A percentile compares a stretch with the other conserved stretches of the same genome.
phyloP scores from a whole-genome alignment of 2,329 filamentous ascomycete species.

The Aspergillus pseudonomiae region DNA sequence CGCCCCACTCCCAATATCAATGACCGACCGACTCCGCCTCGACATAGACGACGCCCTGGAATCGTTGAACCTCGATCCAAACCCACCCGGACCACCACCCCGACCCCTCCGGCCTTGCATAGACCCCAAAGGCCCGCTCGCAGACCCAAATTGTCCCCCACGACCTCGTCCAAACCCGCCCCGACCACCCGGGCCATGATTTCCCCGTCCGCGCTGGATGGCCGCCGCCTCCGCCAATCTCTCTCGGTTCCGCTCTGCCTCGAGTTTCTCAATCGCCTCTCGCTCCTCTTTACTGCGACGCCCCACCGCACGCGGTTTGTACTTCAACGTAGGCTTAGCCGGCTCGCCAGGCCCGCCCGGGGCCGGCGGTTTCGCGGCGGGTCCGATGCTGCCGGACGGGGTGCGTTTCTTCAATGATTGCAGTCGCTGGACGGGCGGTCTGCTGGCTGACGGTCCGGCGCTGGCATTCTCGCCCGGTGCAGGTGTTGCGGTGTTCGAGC shows the following conservation, averaged over 20 bases:
- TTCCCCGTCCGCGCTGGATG: conserved; percentile 39
- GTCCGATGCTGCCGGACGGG: conserved; percentile 40
- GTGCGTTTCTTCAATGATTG: conserved; percentile 46
- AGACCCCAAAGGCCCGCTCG: conserved; percentile 32
- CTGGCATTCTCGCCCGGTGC: not conserved
- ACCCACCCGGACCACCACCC: conserved; percentile 23
- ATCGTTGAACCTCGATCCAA: conserved; percentile 20
- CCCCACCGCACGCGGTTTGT: conserved; percentile 44
- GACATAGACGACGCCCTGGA: conserved; percentile 33
- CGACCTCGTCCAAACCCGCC: conserved; percentile 35
- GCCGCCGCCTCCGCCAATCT: conserved; percentile 44
- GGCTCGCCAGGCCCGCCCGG: conserved; percentile 28
- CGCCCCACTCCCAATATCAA: conserved; percentile 26
- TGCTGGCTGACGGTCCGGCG: conserved; percentile 12
- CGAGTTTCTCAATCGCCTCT: conserved; percentile 46
- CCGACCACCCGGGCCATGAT: conserved; percentile 30
- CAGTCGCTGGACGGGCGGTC: conserved; percentile 45
- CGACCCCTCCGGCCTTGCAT: conserved; percentile 29
- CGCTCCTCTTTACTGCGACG: conserved; percentile 51
- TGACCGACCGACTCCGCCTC: conserved; percentile 32
- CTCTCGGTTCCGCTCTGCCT: conserved; percentile 45
- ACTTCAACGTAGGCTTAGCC: conserved; percentile 45
- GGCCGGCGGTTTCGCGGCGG: conserved; percentile 22
- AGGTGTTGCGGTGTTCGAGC: conserved; percentile 18
- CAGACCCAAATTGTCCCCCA: conserved; percentile 31